phyloP scores from a whole-genome alignment of 2,329 filamentous ascomycete genomes.

The Cladosporium sp. region DNA sequence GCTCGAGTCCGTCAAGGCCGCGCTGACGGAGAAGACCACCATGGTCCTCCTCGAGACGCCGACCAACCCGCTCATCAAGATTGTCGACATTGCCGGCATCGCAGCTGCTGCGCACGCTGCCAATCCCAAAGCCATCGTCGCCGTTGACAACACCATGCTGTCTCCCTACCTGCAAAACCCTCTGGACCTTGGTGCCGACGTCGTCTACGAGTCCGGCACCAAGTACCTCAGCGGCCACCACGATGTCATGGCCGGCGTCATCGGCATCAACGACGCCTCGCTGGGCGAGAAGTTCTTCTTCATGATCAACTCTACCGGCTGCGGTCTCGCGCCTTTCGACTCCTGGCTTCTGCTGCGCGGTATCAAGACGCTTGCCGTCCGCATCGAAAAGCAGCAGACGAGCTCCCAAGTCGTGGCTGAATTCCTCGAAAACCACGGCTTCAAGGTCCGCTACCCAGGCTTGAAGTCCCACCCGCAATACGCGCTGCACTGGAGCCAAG shows the following conservation, averaged over 20 bases:
- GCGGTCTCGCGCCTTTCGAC: conserved; percentile 90
- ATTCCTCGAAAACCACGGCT: conserved; percentile 86
- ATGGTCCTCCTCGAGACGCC: conserved; percentile 97
- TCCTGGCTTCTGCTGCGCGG: conserved; percentile 93
- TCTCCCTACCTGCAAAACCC: conserved; percentile 93
- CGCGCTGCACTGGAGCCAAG: conserved; percentile 92
- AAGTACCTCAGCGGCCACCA: conserved; percentile 98
- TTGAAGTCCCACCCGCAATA: conserved; percentile 95
- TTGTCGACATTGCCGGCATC: conserved; percentile 85
- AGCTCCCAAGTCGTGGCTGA: conserved; percentile 89
- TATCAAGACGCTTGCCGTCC: conserved; percentile 92
- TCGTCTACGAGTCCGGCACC: conserved; percentile 96
- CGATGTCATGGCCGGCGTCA: conserved; percentile 97
- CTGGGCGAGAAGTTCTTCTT: conserved; percentile 91
- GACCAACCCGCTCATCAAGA: conserved; percentile 97
- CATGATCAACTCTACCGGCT: conserved; percentile 94
- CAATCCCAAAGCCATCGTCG: conserved; percentile 75
- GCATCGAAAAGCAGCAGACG: conserved; percentile 97
- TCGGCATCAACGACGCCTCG: conserved; percentile 78
- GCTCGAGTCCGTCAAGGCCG: conserved; percentile 63
- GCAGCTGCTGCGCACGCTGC: conserved; percentile 70
- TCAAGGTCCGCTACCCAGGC: conserved; percentile 92
- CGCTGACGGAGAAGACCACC: conserved; percentile 74
- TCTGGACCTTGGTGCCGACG: conserved; percentile 87
- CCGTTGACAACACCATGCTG: conserved; percentile 99